Conservation (phyloP, 2,329 filamentous ascomycete genomes). For the Alternaria novae-zelandiae region DNA sequence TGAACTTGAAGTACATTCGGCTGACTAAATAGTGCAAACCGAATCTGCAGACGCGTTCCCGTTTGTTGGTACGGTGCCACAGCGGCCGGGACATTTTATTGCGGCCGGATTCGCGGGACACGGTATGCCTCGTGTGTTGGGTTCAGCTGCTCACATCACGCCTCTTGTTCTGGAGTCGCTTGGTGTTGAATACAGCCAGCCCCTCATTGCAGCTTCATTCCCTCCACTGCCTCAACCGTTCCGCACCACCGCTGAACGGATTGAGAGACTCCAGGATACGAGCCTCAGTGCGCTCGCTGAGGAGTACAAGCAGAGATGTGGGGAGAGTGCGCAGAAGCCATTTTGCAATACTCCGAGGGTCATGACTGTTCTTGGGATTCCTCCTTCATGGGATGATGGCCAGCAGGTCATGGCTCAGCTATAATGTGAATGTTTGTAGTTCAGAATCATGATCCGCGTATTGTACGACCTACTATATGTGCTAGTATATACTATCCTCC, state of each 20-base stretch:
- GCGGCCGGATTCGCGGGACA: conserved; percentile 14
- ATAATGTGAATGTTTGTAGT: not conserved
- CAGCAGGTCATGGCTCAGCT: not conserved
- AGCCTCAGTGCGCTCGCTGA: not conserved
- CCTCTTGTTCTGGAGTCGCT: conserved; percentile 13
- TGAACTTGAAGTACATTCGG: not conserved
- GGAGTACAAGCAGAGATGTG: not conserved
- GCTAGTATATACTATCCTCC: not conserved
- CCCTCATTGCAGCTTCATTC: conserved; percentile 6
- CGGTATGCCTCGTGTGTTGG: conserved; percentile 15
- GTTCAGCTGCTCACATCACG: conserved; percentile 10
- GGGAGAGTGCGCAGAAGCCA: conserved; percentile 10
- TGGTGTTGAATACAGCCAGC: conserved; percentile 4
- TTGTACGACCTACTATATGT: not conserved
- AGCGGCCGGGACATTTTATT: conserved; percentile 9
- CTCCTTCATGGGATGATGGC: not conserved
- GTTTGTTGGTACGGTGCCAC: conserved; percentile 12
- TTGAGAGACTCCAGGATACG: conserved; percentile 11
- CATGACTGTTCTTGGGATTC: not conserved
- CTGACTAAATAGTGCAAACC: conserved; percentile 3
- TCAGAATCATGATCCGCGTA: not conserved
- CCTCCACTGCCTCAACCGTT: conserved; percentile 14
- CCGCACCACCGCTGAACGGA: conserved; percentile 5
- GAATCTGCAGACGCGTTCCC: conserved; percentile 12
- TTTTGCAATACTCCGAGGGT: conserved; percentile 11